Conservation (phyloP, 805 yeast species). For the Metschnikowia kofuensis region DNA sequence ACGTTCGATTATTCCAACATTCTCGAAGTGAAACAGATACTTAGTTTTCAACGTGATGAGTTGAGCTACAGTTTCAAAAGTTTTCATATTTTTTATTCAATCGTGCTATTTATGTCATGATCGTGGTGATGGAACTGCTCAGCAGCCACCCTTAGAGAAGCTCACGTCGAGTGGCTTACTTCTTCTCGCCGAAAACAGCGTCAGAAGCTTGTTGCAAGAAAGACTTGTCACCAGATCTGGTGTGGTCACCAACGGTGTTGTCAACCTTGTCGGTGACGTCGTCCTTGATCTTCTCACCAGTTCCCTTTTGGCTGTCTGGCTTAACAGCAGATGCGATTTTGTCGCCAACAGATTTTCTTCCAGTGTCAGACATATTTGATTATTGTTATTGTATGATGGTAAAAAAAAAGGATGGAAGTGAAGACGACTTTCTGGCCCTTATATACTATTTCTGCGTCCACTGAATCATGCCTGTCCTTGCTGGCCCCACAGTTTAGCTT, state of each 20-base stretch:
- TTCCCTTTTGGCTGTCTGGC: constrained; percentile 42
- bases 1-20: too few relatives aligned
- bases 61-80: too few relatives aligned
- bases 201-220: constrained; percentile 43
- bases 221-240: constrained; percentile 36
- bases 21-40: too few relatives aligned
- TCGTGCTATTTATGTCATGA: not conserved
- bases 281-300: constrained; percentile 37
- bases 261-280: constrained; percentile 35
- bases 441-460: constrained; percentile 5
- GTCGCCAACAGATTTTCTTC: constrained; percentile 42
- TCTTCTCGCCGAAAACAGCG: constrained; percentile 40
- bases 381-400: constrained; percentile 4
- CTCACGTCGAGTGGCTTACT: constrained; percentile 9
- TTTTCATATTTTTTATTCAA: constrained; percentile 3
- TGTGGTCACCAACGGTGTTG: constrained; percentile 35
- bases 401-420: too few relatives aligned
- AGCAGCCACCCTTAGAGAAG: not conserved
- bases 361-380: constrained; percentile 38
- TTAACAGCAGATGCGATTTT: constrained; percentile 36
- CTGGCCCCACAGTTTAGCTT: constrained; percentile 2
- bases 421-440: not conserved
- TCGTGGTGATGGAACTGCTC: not conserved
- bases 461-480: not conserved
- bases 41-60: too few relatives aligned